phyloP scores from a whole-genome alignment of 352 stramenopile species.

The Globisporangium recalcitrans region DNA sequence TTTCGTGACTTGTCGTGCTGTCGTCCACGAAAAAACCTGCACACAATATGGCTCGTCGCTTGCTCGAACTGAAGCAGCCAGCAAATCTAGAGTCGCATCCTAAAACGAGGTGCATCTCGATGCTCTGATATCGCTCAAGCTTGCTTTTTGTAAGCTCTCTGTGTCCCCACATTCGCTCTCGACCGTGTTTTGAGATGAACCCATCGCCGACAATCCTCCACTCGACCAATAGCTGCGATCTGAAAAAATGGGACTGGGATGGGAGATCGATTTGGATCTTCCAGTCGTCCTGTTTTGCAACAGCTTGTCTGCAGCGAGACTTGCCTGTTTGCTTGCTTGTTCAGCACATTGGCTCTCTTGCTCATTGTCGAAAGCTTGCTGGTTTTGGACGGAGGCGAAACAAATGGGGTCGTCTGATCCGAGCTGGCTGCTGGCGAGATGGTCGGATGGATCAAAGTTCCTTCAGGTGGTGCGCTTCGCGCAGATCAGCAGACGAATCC shows the following conservation, averaged over 20 bases:
- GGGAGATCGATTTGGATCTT: no score
- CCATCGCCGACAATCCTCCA: neutral
- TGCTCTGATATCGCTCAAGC: neutral
- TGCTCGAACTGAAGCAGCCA: slow-evolving; percentile 1
- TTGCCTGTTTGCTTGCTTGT: no score
- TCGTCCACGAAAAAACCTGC: neutral
- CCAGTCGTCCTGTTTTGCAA: no score
- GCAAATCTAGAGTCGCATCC: neutral
- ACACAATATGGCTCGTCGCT: slow-evolving; percentile 1
- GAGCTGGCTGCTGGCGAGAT: neutral
- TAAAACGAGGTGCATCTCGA: neutral
- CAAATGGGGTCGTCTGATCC: neutral
- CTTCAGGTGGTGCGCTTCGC: neutral
- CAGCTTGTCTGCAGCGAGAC: no score
- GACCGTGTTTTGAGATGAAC: slow-evolving; percentile 6
- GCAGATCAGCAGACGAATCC: neutral
- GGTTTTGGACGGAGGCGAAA: neutral
- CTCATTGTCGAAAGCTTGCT: no score
- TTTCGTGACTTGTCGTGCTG: slow-evolving; percentile 6
- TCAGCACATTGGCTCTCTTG: no score
- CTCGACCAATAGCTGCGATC: neutral
- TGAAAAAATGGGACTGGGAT: neutral
- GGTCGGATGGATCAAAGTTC: neutral
- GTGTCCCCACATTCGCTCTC: no score
- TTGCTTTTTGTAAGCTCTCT: neutral